phyloP scores from a whole-genome alignment of 2,329 filamentous ascomycete genomes.

The Aspergillus hiratsukae region DNA sequence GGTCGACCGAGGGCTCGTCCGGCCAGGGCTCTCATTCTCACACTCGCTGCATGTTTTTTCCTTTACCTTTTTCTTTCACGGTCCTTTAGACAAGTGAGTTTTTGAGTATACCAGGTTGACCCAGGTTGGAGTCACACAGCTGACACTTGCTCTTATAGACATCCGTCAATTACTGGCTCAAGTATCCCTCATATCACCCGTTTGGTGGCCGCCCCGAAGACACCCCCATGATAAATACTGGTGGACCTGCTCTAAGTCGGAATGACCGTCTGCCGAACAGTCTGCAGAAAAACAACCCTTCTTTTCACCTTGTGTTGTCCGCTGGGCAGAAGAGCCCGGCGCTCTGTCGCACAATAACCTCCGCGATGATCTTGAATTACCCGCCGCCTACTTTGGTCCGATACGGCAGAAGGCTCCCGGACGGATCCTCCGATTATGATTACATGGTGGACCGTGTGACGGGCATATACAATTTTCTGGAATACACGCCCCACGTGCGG shows the following conservation, averaged over 20 bases:
- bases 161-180: constrained; percentile 27
- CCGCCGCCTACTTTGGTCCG: constrained; percentile 54
- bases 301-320: constrained; percentile 55
- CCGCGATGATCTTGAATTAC: constrained; percentile 56
- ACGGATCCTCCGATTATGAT: constrained; percentile 31
- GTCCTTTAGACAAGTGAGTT: constrained; percentile 18
- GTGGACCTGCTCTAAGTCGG: constrained; percentile 12
- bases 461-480: constrained; percentile 46
- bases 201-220: constrained; percentile 29
- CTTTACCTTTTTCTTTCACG: constrained; percentile 18
- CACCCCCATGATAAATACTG: constrained; percentile 23
- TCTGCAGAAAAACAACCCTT: constrained; percentile 32
- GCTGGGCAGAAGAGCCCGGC: constrained; percentile 44
- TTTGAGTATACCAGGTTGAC: neutral
- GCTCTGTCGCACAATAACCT: constrained; percentile 56
- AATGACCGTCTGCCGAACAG: constrained; percentile 28
- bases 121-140: neutral
- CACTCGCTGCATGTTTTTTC: constrained; percentile 19
- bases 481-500: constrained; percentile 43
- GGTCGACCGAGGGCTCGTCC: constrained; percentile 25
- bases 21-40: constrained; percentile 19
- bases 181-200: constrained; percentile 30
- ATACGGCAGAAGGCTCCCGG: constrained; percentile 31
- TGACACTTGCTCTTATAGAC: constrained; percentile 14
- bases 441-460: constrained; percentile 44